phyloP scores from a whole-genome alignment of 1,139 yeast genomes.

The Debaryomycetaceae sp. region DNA sequence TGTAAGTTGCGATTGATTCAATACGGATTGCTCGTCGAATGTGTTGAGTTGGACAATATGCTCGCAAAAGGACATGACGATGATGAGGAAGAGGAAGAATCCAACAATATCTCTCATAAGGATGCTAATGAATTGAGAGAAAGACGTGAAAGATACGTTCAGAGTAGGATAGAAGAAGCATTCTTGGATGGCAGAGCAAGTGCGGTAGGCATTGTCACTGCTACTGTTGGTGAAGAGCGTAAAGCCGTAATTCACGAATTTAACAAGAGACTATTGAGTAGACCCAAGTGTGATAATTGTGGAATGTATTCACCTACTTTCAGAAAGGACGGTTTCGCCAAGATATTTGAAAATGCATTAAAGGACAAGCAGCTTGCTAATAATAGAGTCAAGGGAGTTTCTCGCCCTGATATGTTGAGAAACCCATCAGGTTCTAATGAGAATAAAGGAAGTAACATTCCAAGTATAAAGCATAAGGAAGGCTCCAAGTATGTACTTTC shows the following conservation, averaged over 20 bases:
- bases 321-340: slow-evolving; percentile 92
- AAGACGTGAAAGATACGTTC: slow-evolving; percentile 70
- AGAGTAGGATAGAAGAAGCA: slow-evolving; percentile 68
- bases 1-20: slow-evolving; percentile 82
- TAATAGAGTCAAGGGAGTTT: slow-evolving; percentile 77
- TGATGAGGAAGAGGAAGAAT: slow-evolving; percentile 32
- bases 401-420: slow-evolving; percentile 69
- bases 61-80: slow-evolving; percentile 31
- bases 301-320: slow-evolving; percentile 91
- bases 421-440: slow-evolving; percentile 9
- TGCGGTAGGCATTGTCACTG: slow-evolving; percentile 67
- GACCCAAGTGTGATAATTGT: slow-evolving; percentile 93
- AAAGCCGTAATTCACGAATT: slow-evolving; percentile 71
- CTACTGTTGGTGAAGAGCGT: slow-evolving; percentile 85
- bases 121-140: slow-evolving; percentile 48
- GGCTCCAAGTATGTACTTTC: slow-evolving; percentile 85
- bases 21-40: slow-evolving; percentile 82
- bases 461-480: slow-evolving; percentile 52
- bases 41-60: slow-evolving; percentile 67
- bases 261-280: slow-evolving; percentile 64
- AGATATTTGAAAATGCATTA: slow-evolving; percentile 85
- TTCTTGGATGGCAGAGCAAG: slow-evolving; percentile 71
- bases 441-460: slow-evolving; percentile 20
- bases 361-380: slow-evolving; percentile 75
- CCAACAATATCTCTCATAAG: slow-evolving; percentile 29